Conservation (phyloP, 2,329 filamentous ascomycete species). For the Ambrosiella xylebori region DNA sequence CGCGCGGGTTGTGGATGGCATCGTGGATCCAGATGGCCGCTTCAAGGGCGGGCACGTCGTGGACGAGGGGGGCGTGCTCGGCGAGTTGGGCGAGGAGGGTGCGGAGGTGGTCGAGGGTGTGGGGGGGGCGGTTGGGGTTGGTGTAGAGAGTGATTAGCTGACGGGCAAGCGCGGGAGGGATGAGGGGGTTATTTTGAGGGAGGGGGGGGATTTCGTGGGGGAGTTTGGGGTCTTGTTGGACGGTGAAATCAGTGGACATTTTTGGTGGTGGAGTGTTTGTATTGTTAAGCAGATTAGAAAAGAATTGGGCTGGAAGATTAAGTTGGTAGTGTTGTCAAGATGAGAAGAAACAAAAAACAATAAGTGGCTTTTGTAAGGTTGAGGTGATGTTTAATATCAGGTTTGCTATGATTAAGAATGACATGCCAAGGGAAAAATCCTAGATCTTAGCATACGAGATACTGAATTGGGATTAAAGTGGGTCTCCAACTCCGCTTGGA, state of each 20-base stretch:
- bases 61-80: conserved; percentile 3
- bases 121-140: conserved; percentile 1
- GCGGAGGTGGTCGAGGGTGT: conserved; percentile 9
- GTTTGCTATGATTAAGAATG: too few species aligned
- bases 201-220: not conserved
- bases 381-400: too few species aligned
- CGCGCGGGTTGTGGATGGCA: conserved; percentile 8
- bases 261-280: not conserved
- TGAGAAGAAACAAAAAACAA: too few species aligned
- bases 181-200: not conserved
- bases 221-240: not conserved
- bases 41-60: conserved; percentile 9
- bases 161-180: not conserved
- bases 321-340: too few species aligned
- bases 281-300: too few species aligned
- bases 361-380: too few species aligned
- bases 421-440: too few species aligned
- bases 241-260: not conserved
- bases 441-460: too few species aligned
- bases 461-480: not conserved
- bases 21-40: conserved; percentile 13
- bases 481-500: not conserved
- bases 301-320: too few species aligned
- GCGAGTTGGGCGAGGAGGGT: conserved; percentile 2
- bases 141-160: conserved; percentile 6